Base-by-base conservation (phyloP, 305 asterid genomes). In the Fraxinus floribunda region DNA sequence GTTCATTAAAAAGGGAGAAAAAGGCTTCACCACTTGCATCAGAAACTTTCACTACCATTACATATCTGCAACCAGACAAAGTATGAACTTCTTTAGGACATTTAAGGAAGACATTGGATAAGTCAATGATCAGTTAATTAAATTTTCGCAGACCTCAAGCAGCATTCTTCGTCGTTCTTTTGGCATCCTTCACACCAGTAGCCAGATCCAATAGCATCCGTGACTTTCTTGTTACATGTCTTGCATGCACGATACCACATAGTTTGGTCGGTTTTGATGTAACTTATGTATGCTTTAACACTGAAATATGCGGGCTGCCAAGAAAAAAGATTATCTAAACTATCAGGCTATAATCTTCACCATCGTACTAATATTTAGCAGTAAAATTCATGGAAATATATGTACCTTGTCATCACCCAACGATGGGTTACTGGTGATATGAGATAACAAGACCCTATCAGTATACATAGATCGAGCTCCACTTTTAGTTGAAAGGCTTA, bases 171-270 rank as follows among this genome's bases (percentile, higher is more conserved):
- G 0, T 88, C 93, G 18, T 88, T 89, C 90, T 90, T 90, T 84
- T 90, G 90, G 87, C 99, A 95, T 46, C 88, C 88, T 89, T 93
- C 97, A 81, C 99, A 95, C 95, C 97, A 90, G 74, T 90, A 94
- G n/a, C 98, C 97, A 38, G 94, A 89, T 11, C 90, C 97, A 71
- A 91, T 29, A 80, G 91, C 94, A 75, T 93, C 96, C 4, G 94
- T 90, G 2, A 95, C 99, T 84, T 95, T 95, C 91, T 90, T 95
- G 91, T 88, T 94, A 64, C 99, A 95, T 11, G 90, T 89, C 86
- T 88, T 95, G 92, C 99, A 95, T 7, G 97, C 99, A 9, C 94
- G 90, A 74, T 95, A 95, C 98, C 97, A 95, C 97, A 95, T 94
- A 75, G 97, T 22, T 83, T 95, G 99, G 81, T 95, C 99, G 1